Percentiles rank a stretch among this genome's conserved stretches.
Evolutionary conservation across 176 grass and related monocot genomes (phyloP).

Genomic region (Triticum timopheevii): DNA sequence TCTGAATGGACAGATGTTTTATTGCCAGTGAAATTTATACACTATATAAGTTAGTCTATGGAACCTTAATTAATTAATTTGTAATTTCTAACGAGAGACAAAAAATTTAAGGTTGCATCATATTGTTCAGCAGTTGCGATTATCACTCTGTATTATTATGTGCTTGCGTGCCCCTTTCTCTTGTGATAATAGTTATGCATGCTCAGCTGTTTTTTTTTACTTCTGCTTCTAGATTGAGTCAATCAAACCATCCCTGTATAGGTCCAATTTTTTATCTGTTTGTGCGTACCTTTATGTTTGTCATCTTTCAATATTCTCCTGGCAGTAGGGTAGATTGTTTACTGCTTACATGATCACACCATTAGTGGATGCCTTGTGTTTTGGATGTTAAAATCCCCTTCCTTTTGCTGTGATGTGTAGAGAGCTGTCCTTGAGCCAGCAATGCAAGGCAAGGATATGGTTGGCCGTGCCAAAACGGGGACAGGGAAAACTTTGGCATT

Average conservation of each 20-base stretch:
- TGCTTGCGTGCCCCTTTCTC: background rate
- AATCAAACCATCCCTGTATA: background rate
- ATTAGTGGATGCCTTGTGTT: background rate
- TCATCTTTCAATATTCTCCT: background rate
- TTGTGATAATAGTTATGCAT: background rate
- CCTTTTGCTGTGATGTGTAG: slow-evolving; percentile 39
- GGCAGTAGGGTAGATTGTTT: background rate
- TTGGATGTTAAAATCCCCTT: slow-evolving; percentile 3
- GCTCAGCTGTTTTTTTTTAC: background rate
- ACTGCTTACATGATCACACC: background rate
- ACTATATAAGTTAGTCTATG: background rate
- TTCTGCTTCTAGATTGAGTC: background rate
- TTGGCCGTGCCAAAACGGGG: slow-evolving; percentile 93
- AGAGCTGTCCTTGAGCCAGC: slow-evolving; percentile 96
- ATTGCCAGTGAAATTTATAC: background rate
- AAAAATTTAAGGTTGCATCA: background rate
- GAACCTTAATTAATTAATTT: background rate
- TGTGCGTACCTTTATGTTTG: background rate
- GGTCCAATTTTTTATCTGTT: background rate
- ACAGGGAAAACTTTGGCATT: slow-evolving; percentile 98
- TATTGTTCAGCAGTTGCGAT: background rate
- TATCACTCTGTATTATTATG: background rate
- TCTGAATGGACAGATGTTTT: background rate
- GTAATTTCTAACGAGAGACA: background rate
- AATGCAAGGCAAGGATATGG: slow-evolving; percentile 96